Evolutionary conservation across 1,284 basidiomycete genomes (phyloP).

Genomic region (Papiliotrema laurentii): DNA sequence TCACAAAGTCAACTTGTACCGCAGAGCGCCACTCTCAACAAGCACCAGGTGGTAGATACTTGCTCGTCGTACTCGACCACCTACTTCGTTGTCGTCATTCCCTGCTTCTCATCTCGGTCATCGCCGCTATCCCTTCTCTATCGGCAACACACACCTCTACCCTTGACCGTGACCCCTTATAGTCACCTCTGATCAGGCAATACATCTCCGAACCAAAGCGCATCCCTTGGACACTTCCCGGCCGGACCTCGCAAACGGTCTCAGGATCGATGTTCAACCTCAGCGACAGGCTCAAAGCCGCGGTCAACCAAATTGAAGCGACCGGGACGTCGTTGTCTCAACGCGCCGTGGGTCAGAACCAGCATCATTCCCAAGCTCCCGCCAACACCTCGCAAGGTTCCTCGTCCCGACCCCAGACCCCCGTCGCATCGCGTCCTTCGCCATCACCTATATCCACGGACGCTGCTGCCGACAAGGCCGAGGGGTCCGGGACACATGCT

Average conservation of each 20-base stretch:
- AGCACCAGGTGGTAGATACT: background rate
- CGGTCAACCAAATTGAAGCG: constrained; percentile 38
- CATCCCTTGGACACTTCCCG: no score
- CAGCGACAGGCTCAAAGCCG: constrained; percentile 39
- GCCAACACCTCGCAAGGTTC: background rate
- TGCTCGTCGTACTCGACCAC: background rate
- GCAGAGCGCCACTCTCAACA: background rate
- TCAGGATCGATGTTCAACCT: constrained; percentile 4
- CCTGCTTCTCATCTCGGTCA: background rate
- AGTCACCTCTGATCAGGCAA: no score
- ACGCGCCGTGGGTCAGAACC: constrained; percentile 22
- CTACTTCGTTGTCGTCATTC: background rate
- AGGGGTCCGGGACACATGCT: no score
- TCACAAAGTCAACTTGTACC: background rate
- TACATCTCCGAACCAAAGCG: no score
- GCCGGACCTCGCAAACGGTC: no score
- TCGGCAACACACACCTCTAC: no score
- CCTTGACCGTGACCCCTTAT: no score
- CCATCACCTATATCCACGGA: no score
- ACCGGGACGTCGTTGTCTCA: constrained; percentile 35
- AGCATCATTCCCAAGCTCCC: constrained; percentile 6
- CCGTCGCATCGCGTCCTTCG: no score
- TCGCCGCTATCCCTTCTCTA: background rate
- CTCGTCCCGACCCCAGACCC: background rate
- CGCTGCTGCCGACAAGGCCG: no score